A percentile compares a stretch with the other conserved stretches of the same genome.
Evolutionary conservation across 202 grass and related monocot species (phyloP).

Genomic region (Panicum hallii): DNA sequence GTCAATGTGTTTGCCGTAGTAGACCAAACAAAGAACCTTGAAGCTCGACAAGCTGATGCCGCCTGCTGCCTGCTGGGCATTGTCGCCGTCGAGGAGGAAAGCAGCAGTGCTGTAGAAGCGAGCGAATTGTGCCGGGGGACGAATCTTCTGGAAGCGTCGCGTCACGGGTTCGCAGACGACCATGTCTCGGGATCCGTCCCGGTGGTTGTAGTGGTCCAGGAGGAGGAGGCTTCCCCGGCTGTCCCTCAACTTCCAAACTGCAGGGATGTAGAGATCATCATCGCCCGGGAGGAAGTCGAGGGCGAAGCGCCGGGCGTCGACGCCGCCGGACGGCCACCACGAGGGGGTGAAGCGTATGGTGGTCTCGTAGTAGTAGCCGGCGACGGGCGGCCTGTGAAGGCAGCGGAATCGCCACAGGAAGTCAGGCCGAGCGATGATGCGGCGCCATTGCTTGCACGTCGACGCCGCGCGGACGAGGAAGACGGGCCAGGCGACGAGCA

Average conservation of each 20-base stretch:
- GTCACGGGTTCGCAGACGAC: background rate
- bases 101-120: too few species aligned
- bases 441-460: background rate
- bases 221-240: slow-evolving; percentile 5
- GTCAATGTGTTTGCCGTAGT: background rate
- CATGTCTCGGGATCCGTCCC: background rate
- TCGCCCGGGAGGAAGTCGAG: background rate
- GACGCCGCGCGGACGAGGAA: background rate
- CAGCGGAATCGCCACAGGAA: background rate
- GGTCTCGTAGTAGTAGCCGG: background rate
- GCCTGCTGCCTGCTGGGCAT: too few species aligned
- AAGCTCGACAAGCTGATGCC: slow-evolving; percentile 36
- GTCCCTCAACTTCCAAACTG: background rate
- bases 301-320: background rate
- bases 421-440: background rate
- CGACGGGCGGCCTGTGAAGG: background rate
- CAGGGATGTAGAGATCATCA: too few species aligned
- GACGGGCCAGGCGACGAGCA: background rate
- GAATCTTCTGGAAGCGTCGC: background rate
- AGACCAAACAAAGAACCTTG: background rate
- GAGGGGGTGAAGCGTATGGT: background rate
- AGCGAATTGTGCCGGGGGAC: too few species aligned
- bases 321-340: background rate
- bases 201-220: background rate
- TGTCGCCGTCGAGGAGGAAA: background rate